Percentiles rank a stretch among this genome's conserved stretches.
These are phyloP conservation scores for Tulasnella sp. DNA, from an alignment of 768 basidiomycete genomes.

Conservation along the genomic window DNA sequence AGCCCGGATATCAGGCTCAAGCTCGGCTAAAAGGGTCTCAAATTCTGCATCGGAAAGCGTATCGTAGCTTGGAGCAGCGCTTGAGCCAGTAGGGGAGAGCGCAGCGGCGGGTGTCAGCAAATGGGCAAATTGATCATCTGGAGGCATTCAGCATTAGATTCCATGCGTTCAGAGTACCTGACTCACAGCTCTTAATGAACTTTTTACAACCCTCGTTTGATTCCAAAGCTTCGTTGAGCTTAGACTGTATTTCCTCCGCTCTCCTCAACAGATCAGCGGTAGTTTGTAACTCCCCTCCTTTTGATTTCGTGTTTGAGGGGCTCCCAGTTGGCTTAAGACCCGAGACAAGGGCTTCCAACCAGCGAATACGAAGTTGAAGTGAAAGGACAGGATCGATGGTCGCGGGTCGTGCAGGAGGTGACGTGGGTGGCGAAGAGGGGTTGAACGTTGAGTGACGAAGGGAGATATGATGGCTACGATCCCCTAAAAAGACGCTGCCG, in stretches of 20 bases:
- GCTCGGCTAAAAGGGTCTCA: constrained; percentile 57
- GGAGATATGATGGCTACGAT: constrained; percentile 47
- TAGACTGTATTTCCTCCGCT: constrained; percentile 47
- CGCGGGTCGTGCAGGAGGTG: constrained; percentile 16
- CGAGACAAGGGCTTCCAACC: constrained; percentile 65
- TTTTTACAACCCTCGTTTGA: constrained; percentile 57
- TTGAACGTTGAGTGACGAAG: constrained; percentile 37
- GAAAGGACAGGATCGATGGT: constrained; percentile 50
- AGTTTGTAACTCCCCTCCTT: constrained; percentile 29
- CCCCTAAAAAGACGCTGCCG: constrained; percentile 73
- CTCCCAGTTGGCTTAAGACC: constrained; percentile 34
- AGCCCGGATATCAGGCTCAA: constrained; percentile 72
- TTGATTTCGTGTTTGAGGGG: constrained; percentile 30
- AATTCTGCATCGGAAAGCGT: constrained; percentile 56
- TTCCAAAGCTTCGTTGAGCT: constrained; percentile 45
- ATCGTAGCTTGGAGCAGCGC: constrained; percentile 38
- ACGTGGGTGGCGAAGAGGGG: constrained; percentile 13
- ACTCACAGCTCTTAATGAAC: constrained; percentile 65
- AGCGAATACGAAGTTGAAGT: constrained; percentile 60
- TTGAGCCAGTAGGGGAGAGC: constrained; percentile 44
- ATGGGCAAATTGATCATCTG: constrained; percentile 68
- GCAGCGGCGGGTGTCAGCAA: constrained; percentile 65
- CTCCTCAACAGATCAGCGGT: constrained; percentile 41
- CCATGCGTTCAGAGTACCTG: neutral
- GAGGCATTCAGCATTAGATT: neutral